Conservation (phyloP, 2,329 filamentous ascomycete species). For the Sporothrix schenckii region DNA sequence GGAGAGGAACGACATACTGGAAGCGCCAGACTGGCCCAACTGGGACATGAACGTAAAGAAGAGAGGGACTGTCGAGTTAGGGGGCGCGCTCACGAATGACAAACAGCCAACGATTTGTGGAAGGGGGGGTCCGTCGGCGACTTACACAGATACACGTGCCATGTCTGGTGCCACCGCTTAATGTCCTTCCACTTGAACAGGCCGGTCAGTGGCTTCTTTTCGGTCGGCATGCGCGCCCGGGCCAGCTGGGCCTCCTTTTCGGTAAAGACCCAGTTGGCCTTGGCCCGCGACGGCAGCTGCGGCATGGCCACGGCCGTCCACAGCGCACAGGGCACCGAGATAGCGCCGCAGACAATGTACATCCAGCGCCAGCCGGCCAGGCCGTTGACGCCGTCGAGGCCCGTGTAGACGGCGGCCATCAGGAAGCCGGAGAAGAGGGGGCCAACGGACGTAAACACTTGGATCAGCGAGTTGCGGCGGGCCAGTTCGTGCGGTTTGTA, state of each 20-base stretch:
- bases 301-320: constrained; percentile 41
- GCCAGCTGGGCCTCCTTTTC: constrained; percentile 37
- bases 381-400: constrained; percentile 38
- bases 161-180: constrained; percentile 41
- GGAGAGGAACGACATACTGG: constrained; percentile 35
- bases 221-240: constrained; percentile 38
- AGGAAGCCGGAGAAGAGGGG: constrained; percentile 40
- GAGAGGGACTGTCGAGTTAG: constrained; percentile 34
- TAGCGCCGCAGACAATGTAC: constrained; percentile 40
- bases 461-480: constrained; percentile 41
- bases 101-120: no score
- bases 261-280: constrained; percentile 40
- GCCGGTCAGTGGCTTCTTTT: constrained; percentile 37
- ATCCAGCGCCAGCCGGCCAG: constrained; percentile 40
- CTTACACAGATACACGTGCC: constrained; percentile 41
- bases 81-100: no score
- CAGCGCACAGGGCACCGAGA: constrained; percentile 39
- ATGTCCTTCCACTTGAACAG: constrained; percentile 42
- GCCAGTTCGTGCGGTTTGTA: constrained; percentile 42
- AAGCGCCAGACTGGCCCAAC: constrained; percentile 37
- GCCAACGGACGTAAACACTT: constrained; percentile 39
- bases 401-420: constrained; percentile 40
- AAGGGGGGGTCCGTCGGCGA: not conserved
- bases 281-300: constrained; percentile 38
- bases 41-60: constrained; percentile 38